phyloP scores from a whole-genome alignment of 2,329 filamentous ascomycete genomes.

The Rhynchosporium graminicola region DNA sequence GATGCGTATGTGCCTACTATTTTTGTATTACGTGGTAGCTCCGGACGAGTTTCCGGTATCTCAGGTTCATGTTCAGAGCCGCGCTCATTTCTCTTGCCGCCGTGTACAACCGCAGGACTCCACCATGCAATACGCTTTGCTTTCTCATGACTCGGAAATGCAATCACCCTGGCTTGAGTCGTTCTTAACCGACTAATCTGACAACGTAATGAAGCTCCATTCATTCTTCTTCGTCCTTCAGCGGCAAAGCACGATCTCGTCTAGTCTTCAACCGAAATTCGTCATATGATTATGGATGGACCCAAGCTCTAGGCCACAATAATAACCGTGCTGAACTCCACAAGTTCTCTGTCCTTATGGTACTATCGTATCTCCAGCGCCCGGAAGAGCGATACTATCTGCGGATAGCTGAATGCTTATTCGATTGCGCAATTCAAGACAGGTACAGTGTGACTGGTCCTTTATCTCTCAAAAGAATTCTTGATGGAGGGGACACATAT shows the following conservation, averaged over 20 bases:
- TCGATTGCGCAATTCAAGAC: too few relatives aligned
- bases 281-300: too few relatives aligned
- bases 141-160: too few relatives aligned
- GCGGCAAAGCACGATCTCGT: not conserved
- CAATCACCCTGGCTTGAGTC: not conserved
- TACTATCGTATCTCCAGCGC: too few relatives aligned
- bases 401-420: too few relatives aligned
- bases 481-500: too few relatives aligned
- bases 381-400: too few relatives aligned
- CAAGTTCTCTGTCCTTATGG: too few relatives aligned
- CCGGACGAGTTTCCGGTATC: not conserved
- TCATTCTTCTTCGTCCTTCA: not conserved
- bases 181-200: not conserved
- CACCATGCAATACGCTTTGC: not conserved
- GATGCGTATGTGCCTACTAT: not conserved
- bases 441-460: too few relatives aligned
- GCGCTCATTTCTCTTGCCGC: slow-evolving; percentile 14
- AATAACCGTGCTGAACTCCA: too few relatives aligned
- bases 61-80: not conserved
- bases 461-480: too few relatives aligned
- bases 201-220: not conserved
- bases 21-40: not conserved
- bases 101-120: slow-evolving; percentile 5
- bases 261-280: not conserved
- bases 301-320: too few relatives aligned